Base-by-base conservation (phyloP, 1,284 basidiomycete genomes). In the Trichosporon sp. region DNA sequence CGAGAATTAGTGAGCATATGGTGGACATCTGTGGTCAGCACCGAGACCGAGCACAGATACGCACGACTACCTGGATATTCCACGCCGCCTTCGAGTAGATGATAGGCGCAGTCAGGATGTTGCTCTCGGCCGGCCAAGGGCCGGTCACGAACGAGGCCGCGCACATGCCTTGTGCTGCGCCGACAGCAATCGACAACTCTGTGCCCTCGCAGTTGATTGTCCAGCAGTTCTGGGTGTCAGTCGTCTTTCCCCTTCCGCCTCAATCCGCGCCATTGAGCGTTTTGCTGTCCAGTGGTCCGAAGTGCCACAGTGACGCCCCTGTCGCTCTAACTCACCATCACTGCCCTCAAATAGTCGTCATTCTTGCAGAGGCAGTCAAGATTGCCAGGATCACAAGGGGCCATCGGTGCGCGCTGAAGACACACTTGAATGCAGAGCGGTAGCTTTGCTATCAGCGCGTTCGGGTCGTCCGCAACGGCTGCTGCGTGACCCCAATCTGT, bases 51-150 rank as follows among this genome's bases (percentile, higher is more conserved):
- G 33, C 44, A 10, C 9, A 14, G 57, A 56, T 44, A n/a, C n/a
- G n/a, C 49, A 65, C 64, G 4, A 65, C 59, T 0, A 46, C 56
- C 33, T 57, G 46, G 56, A 65, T 65, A 56, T 65, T 54, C 44
- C 37, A 58, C 5, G 56, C 56, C 4, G 61, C 46, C 5, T 10
- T 23, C 7, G 58, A 58, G 46, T 40, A 60, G 58, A 58, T 34
- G 59, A 66, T 37, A 6, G 65, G 65, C 9, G 34, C n/a, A n/a
- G 58, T 16, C 3, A 52, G 40, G 13, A 61, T 23, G 57, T 62
- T 60, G 25, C 23, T 23, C 13, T 56, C 56, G 5, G 56, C 31
- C n/a, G 59, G 37, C 10, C 23, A 23, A 2, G 59, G 25, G 11
- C 21, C 36, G 10, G 21, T 21, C 16, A n/a, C 36, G 8, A 59